Base-by-base conservation (phyloP, 352 stramenopile species). In the Pythium insidiosum region DNA sequence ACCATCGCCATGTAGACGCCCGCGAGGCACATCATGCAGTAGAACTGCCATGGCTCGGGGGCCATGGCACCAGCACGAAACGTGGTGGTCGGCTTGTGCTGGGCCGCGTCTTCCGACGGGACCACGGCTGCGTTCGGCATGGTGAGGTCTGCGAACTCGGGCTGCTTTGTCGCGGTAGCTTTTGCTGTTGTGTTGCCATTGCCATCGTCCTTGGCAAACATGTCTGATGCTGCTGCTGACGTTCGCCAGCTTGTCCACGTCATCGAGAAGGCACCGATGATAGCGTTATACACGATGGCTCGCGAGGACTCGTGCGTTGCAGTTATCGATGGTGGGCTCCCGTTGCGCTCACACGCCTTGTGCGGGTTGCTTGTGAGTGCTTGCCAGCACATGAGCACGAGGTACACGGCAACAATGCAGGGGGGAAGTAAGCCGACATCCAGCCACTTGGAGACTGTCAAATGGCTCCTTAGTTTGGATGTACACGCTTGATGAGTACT, bases 1-100 rank as follows among this genome's bases (percentile, higher is more conserved):
- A 94, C 81, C 91, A 98, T 97, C 2, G 86, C 67, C 79, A 95
- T 95, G 81, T 95, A 98, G 38, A 96, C 83, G 22, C 73, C 84
- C 7, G 95, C 74, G 28, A 96, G 60, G 30, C 77, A 74, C 58
- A 98, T 86, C 66, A 97, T 91, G 31, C 82, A 63, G 59, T 97
- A 96, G 44, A 98, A 92, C 58, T 96, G 95, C 89, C 90, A 98
- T 15, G 79, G 84, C 44, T 96, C 88, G 4, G 67, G 56, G 4
- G 49, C 29, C 26, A 74, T 55, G 12, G 39, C 22, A 7, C 12
- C 35, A 11, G 35, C 23, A 9, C 21, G 19, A 21, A 5, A 13
- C 3, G 23, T 16, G 3, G 33, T 10, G 9, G 61, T 62, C 2
- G 20, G 11, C 24, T 12, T 6, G 16, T 24, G 6, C 12, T 38